Percentiles rank a stretch among this genome's conserved stretches.
These are phyloP conservation scores for Cercophora newfieldiana DNA, from an alignment of 495 filamentous ascomycete species.

Conservation along the genomic window DNA sequence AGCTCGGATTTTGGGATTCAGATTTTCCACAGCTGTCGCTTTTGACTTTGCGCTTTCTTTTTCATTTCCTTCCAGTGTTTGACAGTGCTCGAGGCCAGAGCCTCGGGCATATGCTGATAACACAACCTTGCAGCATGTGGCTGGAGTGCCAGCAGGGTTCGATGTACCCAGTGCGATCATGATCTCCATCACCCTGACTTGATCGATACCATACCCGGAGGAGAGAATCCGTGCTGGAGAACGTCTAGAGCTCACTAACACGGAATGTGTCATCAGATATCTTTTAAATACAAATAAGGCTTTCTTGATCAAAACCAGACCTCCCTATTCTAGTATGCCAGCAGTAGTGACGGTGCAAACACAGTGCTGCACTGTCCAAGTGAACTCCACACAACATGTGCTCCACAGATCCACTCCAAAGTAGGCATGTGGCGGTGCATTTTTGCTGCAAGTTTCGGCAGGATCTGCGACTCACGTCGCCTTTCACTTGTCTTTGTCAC, in stretches of 20 bases:
- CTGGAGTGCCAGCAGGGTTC: no score
- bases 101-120: not conserved
- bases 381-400: not conserved
- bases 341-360: not conserved
- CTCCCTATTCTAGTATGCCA: no score
- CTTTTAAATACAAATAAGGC: no score
- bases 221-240: no score
- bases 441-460: not conserved
- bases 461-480: conserved; percentile 4
- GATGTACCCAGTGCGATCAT: no score
- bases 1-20: no score
- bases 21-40: no score
- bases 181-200: no score
- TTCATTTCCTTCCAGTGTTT: not conserved
- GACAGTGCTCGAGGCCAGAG: not conserved
- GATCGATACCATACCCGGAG: no score
- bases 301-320: not conserved
- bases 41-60: not conserved
- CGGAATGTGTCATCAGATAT: no score
- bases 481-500: conserved; percentile 1
- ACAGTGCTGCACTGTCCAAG: not conserved
- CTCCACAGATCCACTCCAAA: not conserved
- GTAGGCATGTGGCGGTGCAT: conserved; percentile 11
- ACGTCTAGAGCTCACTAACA: no score
- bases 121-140: not conserved